Evolutionary conservation across 352 stramenopile species (phyloP), one percentile per base, ranked within the genome.

Genomic region (Pythium pectinolyticum): DNA sequence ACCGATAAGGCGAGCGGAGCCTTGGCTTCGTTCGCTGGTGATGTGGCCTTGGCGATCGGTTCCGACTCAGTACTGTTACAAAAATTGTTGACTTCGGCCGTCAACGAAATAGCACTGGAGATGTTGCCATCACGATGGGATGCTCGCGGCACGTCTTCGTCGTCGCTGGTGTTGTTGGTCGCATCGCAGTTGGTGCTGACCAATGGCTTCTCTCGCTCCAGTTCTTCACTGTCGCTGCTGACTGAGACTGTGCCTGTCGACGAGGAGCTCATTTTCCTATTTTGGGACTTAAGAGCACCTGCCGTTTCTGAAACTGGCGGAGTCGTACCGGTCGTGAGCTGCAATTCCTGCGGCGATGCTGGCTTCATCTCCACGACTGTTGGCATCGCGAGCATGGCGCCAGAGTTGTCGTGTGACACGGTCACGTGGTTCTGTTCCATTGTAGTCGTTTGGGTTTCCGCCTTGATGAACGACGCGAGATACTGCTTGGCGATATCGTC

Each of bases 161-260:
- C 47, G 35, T 67, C 52, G 35, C 45, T 54, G 22, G 5, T 27
- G 27, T 32, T 41, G 17, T 32, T 41, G 17, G 22, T 20, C 30
- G 22, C 37, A 11, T 47, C 35, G 45, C 58, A 65, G 7, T 43
- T 41, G 15, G 20, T 35, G 28, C 32, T 25, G 17, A 17, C 9
- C 25, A 45, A 5, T 6, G 43, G 20, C 52, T 71, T 67, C 19
- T 55, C 43, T 52, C 63, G 57, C 2, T 67, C 57, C 4, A 66
- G 37, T 24, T 60, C 69, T 14, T 77, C 72, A 37, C 68, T 70
- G 22, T 70, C 61, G 35, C 68, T n/a, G n/a, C n/a, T 72, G 37
- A 65, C 53, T 73, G 72, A 76, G 64, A 78, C 41, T 43, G 68
- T 74, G 71, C 54, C 32, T 5, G 55, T 40, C 25, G 69, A 75